Base-by-base conservation (phyloP, 176 grass and related monocot genomes). In the Phragmites australis region DNA sequence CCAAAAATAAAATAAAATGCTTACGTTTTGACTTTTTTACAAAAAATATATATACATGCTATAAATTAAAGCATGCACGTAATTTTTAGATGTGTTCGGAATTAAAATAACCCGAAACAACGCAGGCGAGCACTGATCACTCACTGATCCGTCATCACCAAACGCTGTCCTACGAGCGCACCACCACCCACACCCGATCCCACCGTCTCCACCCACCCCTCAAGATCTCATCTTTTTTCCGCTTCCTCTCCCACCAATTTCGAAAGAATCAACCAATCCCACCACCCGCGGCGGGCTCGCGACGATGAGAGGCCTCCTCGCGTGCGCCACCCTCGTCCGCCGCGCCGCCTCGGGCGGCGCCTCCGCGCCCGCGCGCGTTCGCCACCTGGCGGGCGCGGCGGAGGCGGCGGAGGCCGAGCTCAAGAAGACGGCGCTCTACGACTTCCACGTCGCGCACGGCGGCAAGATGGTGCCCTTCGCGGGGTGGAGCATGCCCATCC, bases 401-500 rank as follows among this genome's bases (percentile, higher is more conserved):
- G 95, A 87, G 67, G 86, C 77, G 13, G 89, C 87, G 34, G 71
- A 84, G 84, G 85, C 82, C n/a, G 87, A 92, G 85, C 92, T 99
- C 5, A 99, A 99, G 88, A 99, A 86, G 80, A 99, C 96, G 29
- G 90, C 92, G 31, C 86, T 99, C n/a, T 80, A 91, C 86, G 96
- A 95, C 68, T 93, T 99, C 78, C 96, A 99, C 75, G 90, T 99
- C 66, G 81, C 88, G 31, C 29, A 94, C 46, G 92, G 96, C 42
- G 96, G 84, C 22, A 99, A 99, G 90, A 93, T 99, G 96, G 96
- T 99, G 78, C 96, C 96, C 0, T 99, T 99, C 90, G 92, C 92
- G 0, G 95, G 95, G 0, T 98, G 95, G 95, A 93, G 88, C 92
- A 98, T 98, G 92, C 95, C 95, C 44, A 94, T 98, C 77, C 95